Base-by-base conservation (phyloP, 768 basidiomycete genomes). In the Austroboletus festivus region DNA sequence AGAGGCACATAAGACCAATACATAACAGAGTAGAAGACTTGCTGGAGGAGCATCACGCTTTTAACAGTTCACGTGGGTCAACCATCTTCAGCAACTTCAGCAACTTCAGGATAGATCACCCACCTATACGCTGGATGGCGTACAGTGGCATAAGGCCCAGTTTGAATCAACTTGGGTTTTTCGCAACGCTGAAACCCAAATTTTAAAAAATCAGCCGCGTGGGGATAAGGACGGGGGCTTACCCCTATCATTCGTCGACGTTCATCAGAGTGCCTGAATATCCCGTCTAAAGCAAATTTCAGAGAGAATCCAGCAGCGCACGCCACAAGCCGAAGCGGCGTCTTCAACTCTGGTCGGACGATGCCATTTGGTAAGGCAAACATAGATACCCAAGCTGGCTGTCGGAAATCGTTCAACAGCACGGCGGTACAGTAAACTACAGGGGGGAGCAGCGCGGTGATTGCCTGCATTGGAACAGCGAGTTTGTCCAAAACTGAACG, bases 41-140 rank as follows among this genome's bases (percentile, higher is more conserved):
- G 55, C 44, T 70, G 60, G 3, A 58, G 46, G 18, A 70, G 52
- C 48, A 62, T 52, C n/a, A 50, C 42, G 28, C 60, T 62, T 42
- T 43, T 21, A 15, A n/a, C 12, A 30, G 18, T 38, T 24, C 54
- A 30, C 10, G 9, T 26, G 22, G 19, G 41, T 15, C 28, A 12
- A 15, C 0, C 4, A 10, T 35, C 13, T 7, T 47, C 26, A 7
- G 39, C 6, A 23, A n/a, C n/a, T 12, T 28, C 7, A 28, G 12
- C 7, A 28, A 28, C 12, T 5, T 28, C 28, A n/a, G n/a, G n/a
- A 12, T 1, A 21, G 4, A 44, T 23, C 33, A 56, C 65, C 46
- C 47, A 70, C 69, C 56, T 59, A 47, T 72, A 72, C 12, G 48
- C 45, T 3, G 71, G 71, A 43, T 72, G 72, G 31, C 72, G 71